Evolutionary conservation across 768 basidiomycete species (phyloP).

Genomic region (Leccinum olivaceopallidum): DNA sequence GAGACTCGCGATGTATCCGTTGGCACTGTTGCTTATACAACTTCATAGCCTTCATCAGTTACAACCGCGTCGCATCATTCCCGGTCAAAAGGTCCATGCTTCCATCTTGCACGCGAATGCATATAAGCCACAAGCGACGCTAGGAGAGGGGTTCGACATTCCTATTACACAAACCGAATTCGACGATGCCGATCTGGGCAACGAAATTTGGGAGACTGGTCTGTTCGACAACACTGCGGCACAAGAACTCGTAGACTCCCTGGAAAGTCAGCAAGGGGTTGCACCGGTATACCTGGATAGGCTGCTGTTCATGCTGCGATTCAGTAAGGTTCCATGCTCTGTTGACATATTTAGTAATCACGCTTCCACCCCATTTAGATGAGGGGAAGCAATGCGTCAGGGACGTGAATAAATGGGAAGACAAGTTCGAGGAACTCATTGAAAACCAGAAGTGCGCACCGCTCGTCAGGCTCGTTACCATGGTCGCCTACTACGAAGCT

Average conservation of each 20-base stretch:
- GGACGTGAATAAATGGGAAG: slow-evolving; percentile 15
- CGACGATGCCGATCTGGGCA: slow-evolving; percentile 8
- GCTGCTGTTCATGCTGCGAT: slow-evolving; percentile 24
- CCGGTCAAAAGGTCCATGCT: slow-evolving; percentile 28
- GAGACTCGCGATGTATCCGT: background rate
- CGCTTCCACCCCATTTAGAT: slow-evolving; percentile 3
- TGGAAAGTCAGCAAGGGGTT: slow-evolving; percentile 16
- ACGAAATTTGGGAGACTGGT: slow-evolving; percentile 21
- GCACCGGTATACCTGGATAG: slow-evolving; percentile 22
- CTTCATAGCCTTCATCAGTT: slow-evolving; percentile 13
- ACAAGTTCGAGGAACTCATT: slow-evolving; percentile 14
- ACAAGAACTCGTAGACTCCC: slow-evolving; percentile 9
- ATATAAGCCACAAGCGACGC: slow-evolving; percentile 20
- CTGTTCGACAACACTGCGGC: slow-evolving; percentile 24
- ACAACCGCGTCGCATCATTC: slow-evolving; percentile 29
- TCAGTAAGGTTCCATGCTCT: slow-evolving; percentile 13
- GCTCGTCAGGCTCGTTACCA: slow-evolving; percentile 23
- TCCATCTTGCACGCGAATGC: slow-evolving; percentile 24
- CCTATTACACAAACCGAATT: slow-evolving; percentile 5
- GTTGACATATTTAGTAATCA: background rate
- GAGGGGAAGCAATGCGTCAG: slow-evolving; percentile 25
- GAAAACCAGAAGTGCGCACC: slow-evolving; percentile 9
- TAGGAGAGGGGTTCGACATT: slow-evolving; percentile 28
- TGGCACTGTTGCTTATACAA: background rate
- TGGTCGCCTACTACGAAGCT: slow-evolving; percentile 25